These are phyloP conservation scores for Fusarium sp. DNA, from an alignment of 2,329 filamentous ascomycete genomes.

Conservation along the genomic window DNA sequence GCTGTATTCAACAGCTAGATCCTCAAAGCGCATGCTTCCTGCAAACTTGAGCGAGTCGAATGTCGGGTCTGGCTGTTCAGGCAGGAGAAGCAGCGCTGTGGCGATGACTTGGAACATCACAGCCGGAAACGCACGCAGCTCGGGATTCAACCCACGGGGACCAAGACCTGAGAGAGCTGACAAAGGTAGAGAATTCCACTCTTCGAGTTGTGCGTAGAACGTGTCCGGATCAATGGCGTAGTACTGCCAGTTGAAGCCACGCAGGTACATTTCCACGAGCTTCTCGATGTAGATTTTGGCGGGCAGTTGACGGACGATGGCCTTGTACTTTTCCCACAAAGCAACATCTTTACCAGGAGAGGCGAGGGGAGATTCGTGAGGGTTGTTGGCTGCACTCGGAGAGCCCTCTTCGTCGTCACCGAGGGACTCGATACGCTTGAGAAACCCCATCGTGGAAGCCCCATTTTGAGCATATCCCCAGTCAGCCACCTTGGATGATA, in stretches of 20 bases:
- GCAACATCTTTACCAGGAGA: slow-evolving; percentile 48
- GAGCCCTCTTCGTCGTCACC: slow-evolving; percentile 43
- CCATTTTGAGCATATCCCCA: slow-evolving; percentile 64
- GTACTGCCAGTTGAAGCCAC: slow-evolving; percentile 69
- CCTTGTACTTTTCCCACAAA: slow-evolving; percentile 66
- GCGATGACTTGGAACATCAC: slow-evolving; percentile 68
- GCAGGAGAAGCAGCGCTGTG: slow-evolving; percentile 62
- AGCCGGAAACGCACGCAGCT: slow-evolving; percentile 66
- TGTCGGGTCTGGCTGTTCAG: slow-evolving; percentile 56
- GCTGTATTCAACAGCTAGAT: slow-evolving; percentile 68
- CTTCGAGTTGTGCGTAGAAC: slow-evolving; percentile 60
- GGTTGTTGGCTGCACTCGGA: background rate
- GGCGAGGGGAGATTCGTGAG: background rate
- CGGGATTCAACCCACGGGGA: slow-evolving; percentile 59
- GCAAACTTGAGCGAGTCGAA: slow-evolving; percentile 68
- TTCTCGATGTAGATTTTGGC: slow-evolving; percentile 63
- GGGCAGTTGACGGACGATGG: slow-evolving; percentile 65
- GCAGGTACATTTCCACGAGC: slow-evolving; percentile 63
- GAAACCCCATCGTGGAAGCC: slow-evolving; percentile 63
- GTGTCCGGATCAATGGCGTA: slow-evolving; percentile 62
- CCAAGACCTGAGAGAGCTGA: slow-evolving; percentile 58
- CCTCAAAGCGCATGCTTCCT: slow-evolving; percentile 67
- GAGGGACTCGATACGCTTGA: slow-evolving; percentile 63
- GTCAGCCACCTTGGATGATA: slow-evolving; percentile 56
- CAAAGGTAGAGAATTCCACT: slow-evolving; percentile 66